Base-by-base conservation (phyloP, 2,329 filamentous ascomycete genomes). In the Simplicillium sp. region DNA sequence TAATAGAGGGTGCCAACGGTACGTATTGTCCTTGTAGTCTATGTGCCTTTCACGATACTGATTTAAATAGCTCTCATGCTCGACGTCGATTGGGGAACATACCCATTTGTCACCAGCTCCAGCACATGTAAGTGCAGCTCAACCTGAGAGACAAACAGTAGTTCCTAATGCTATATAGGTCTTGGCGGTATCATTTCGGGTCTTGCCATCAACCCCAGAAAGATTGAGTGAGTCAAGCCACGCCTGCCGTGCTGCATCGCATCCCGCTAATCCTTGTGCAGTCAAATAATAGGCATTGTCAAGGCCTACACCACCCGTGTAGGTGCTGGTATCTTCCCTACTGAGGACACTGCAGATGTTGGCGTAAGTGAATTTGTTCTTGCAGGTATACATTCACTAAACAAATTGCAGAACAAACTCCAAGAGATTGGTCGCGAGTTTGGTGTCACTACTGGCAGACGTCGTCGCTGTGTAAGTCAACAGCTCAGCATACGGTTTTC, bases 231-330 rank as follows among this genome's bases (percentile, higher is more conserved):
- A 45, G 70, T 76, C 36, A 25, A 25, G 20, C 9, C 20, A 25
- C 9, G n/a, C n/a, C n/a, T n/a, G n/a, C 9, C 6, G 20, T 25
- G 20, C 20, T 25, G 20, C 5, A 25, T 25, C 9, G 9, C 20
- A 25, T 25, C 20, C 20, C 20, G 9, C 20, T 25, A 9, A 25
- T 9, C 20, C 9, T 5, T 25, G 20, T 25, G 20, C 9, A 25
- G 20, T 9, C 20, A 25, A 25, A 25, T 25, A 25, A 73, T 83
- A 48, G 80, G 80, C 40, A 79, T 84, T 11, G 79, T 83, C 20
- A 84, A 84, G 57, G 78, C 79, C 25, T 82, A 82, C 57, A 82
- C 80, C 33, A 84, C 80, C 25, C 68, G 74, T 46, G 75, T 80
- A 13, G 71, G 69, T 34, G 67, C 67, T 34, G 80, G 80, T 11